phyloP scores from a whole-genome alignment of 345 rosid species.

The Murraya koenigii region DNA sequence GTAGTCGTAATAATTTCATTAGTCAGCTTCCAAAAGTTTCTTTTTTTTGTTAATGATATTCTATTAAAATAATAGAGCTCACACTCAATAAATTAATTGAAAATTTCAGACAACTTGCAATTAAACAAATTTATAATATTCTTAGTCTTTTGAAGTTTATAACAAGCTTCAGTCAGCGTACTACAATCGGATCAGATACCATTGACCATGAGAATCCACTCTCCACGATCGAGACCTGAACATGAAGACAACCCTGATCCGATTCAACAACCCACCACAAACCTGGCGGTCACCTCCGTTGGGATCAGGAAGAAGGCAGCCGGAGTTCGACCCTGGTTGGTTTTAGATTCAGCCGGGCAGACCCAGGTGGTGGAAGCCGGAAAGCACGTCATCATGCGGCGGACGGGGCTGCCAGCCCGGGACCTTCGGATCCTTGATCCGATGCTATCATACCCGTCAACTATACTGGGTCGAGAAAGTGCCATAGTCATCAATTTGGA shows the following conservation, averaged over 20 bases:
- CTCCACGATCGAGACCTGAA: slow-evolving; percentile 10
- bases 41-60: not conserved
- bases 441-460: slow-evolving; percentile 81
- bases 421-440: slow-evolving; percentile 97
- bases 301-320: slow-evolving; percentile 56
- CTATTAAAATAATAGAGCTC: too few species aligned
- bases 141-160: too few species aligned
- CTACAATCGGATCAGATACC: not conserved
- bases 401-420: slow-evolving; percentile 77
- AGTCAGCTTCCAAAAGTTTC: not conserved
- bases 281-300: slow-evolving; percentile 20
- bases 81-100: not conserved
- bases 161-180: not conserved
- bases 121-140: too few species aligned
- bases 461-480: slow-evolving; percentile 78
- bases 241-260: slow-evolving; percentile 36
- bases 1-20: not conserved
- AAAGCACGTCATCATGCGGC: slow-evolving; percentile 87
- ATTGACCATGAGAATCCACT: slow-evolving; percentile 29
- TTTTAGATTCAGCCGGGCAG: slow-evolving; percentile 56
- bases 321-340: slow-evolving; percentile 67
- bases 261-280: slow-evolving; percentile 4
- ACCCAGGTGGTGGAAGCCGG: slow-evolving; percentile 57
- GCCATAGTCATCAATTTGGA: slow-evolving; percentile 90
- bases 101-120: not conserved